Base-by-base conservation (phyloP, 1,139 yeast genomes). In the Suhomyces panamericanus region DNA sequence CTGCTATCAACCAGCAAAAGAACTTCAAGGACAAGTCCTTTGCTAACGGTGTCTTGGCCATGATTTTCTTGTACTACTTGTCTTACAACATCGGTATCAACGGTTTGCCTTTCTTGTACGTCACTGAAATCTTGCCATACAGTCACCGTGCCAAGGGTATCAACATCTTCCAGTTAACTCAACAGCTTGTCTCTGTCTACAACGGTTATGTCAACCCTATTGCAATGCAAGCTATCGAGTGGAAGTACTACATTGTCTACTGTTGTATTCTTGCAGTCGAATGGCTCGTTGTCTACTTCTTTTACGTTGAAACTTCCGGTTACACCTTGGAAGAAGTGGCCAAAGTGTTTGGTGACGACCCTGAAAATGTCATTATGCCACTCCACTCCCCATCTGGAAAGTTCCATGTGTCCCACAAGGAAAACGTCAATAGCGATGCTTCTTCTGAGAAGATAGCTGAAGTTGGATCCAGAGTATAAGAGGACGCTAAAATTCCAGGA, bases 201-300 rank as follows among this genome's bases (percentile, higher is more conserved):
- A 73, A 72, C 43, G 70, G 79, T 34, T 80, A 74, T 56, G 82
- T 79, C 42, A 79, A 79, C 55, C 79, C 85, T 6, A 70, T 81
- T 55, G 86, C 84, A 29, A 74, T 81, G 80, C 80, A 73, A 47
- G 75, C 76, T 31, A 75, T 81, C 51, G 70, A 68, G 34, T 80
- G 84, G 83, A 79, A 77, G 56, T 81, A 79, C 64, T 81, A 81
- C 59, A 78, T 80, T 52, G 82, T 81, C 9, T 80, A 61, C 62
- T 64, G 76, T 51, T 67, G 73, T 59, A 54, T 67, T 32, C 54
- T 73, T 37, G 67, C 62, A 1, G 70, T 68, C 37, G 77, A 73
- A 50, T 51, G 70, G 16, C 46, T 57, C 12, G 59, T 71, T 30
- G 74, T 71, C 32, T 68, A 59, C 54, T 68, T 77, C 62, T 65